phyloP scores from a whole-genome alignment of 305 asterid genomes.

The Nicotiana rustica region DNA sequence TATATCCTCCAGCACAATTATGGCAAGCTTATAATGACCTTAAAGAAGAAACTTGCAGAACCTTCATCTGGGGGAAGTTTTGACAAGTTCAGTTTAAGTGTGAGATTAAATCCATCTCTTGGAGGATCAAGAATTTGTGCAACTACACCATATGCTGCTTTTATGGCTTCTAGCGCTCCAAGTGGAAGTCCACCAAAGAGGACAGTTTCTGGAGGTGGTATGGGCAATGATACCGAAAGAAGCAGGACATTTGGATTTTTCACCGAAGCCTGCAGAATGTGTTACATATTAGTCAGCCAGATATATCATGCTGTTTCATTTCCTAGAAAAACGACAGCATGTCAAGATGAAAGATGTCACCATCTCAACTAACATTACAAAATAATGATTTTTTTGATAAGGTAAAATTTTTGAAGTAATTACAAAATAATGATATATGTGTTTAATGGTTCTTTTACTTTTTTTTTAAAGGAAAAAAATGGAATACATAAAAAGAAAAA shows the following conservation, averaged over 20 bases:
- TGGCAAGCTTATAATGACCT: conserved; percentile 62
- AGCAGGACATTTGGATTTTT: conserved; percentile 81
- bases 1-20: conserved; percentile 45
- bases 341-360: not conserved
- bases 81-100: conserved; percentile 86
- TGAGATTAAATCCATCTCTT: conserved; percentile 92
- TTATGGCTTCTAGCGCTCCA: conserved; percentile 92
- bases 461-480: not conserved
- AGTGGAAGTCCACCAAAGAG: conserved; percentile 86
- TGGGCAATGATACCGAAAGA: conserved; percentile 74
- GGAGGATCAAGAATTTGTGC: conserved; percentile 98
- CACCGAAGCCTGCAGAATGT: conserved; percentile 67
- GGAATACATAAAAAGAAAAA: too few relatives aligned
- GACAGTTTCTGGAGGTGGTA: conserved; percentile 88
- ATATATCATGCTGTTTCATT: not conserved
- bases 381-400: too few relatives aligned
- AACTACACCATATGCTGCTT: conserved; percentile 79
- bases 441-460: not conserved
- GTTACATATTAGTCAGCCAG: conserved; percentile 33
- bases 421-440: not conserved
- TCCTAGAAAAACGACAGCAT: too few relatives aligned
- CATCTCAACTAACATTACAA: conserved; percentile 26
- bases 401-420: too few relatives aligned
- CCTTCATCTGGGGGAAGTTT: conserved; percentile 97
- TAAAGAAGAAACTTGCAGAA: conserved; percentile 72